These are phyloP conservation scores for Hemileccinum impolitum DNA, from an alignment of 768 basidiomycete species.

Conservation along the genomic window DNA sequence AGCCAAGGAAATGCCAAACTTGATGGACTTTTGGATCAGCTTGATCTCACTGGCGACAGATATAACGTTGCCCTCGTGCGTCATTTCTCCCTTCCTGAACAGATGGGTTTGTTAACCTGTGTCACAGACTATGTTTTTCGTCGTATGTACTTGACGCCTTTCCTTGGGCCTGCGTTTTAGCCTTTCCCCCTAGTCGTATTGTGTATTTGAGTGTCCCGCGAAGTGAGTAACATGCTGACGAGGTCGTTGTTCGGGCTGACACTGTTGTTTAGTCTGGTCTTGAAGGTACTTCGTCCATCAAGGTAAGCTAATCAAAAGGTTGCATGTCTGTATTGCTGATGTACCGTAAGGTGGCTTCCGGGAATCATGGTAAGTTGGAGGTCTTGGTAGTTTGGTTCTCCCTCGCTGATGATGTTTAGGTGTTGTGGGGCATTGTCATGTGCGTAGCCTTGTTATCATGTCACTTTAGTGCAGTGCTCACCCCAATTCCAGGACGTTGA, in stretches of 20 bases:
- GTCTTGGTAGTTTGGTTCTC: not conserved
- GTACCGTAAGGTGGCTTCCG: conserved; percentile 50
- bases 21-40: conserved; percentile 55
- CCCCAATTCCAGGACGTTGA: conserved; percentile 44
- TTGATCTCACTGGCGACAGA: conserved; percentile 53
- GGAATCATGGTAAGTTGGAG: conserved; percentile 50
- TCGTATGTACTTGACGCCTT: conserved; percentile 39
- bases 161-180: not conserved
- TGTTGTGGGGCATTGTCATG: conserved; percentile 65
- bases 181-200: conserved; percentile 20
- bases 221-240: conserved; percentile 40
- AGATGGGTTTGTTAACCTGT: not conserved
- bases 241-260: not conserved
- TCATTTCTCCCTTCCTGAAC: not conserved
- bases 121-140: conserved; percentile 63
- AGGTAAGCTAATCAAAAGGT: conserved; percentile 33
- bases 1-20: conserved; percentile 57
- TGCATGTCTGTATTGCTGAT: not conserved
- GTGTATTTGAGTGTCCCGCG: conserved; percentile 59
- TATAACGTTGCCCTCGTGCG: conserved; percentile 67
- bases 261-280: conserved; percentile 28
- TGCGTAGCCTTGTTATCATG: conserved; percentile 21
- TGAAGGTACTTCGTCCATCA: conserved; percentile 65
- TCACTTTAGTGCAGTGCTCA: not conserved
- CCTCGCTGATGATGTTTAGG: conserved; percentile 31